phyloP scores from a whole-genome alignment of 2,329 filamentous ascomycete species.

The Bipolaris bicolor region DNA sequence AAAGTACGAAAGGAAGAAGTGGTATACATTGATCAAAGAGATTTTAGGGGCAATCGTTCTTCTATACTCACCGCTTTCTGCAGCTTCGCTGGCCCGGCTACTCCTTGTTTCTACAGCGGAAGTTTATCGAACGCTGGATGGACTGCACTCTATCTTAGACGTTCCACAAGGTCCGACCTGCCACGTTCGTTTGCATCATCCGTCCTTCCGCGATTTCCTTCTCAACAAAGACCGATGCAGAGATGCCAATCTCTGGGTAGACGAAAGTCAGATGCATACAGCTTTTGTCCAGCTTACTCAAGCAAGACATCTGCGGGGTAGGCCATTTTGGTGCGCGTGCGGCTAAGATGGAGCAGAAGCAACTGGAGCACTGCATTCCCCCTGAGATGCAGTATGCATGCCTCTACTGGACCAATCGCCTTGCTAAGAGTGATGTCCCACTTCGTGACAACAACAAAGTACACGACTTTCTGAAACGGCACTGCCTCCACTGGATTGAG shows the following conservation, averaged over 20 bases:
- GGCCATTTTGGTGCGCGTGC: background rate
- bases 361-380: background rate
- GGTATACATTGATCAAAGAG: background rate
- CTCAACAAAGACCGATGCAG: constrained; percentile 24
- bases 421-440: too few relatives aligned
- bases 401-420: too few relatives aligned
- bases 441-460: background rate
- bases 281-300: too few relatives aligned
- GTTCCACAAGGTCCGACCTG: background rate
- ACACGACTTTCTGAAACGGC: background rate
- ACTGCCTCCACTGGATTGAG: background rate
- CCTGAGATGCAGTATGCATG: too few relatives aligned
- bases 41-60: background rate
- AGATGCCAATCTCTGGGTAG: constrained; percentile 25
- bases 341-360: background rate
- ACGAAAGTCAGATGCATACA: background rate
- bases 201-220: constrained; percentile 40
- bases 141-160: constrained; percentile 2
- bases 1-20: background rate
- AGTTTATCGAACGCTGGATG: background rate
- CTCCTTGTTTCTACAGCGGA: background rate
- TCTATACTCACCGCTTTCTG: constrained; percentile 21
- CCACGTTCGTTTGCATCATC: constrained; percentile 10
- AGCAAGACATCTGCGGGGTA: too few relatives aligned
- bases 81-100: background rate